phyloP scores from a whole-genome alignment of 2,329 filamentous ascomycete species.

The Mycocentrospora acerina region DNA sequence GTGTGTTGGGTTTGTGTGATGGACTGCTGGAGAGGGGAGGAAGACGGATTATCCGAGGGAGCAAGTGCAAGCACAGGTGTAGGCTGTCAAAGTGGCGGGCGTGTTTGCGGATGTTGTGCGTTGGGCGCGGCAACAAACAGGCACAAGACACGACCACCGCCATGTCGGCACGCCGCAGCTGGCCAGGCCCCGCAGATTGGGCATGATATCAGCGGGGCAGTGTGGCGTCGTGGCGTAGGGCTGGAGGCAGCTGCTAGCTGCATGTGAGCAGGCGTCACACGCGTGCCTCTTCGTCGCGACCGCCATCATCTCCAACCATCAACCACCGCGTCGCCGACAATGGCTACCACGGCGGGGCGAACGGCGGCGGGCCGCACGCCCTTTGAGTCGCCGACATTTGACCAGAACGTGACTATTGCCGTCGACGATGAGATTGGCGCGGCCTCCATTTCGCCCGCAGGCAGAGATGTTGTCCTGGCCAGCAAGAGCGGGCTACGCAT shows the following conservation, averaged over 20 bases:
- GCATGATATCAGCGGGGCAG: conserved; percentile 14
- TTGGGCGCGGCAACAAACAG: too few relatives aligned
- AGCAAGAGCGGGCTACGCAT: conserved; percentile 84
- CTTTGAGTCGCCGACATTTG: conserved; percentile 85
- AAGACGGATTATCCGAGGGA: neutral
- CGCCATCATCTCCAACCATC: neutral
- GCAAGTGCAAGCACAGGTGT: neutral
- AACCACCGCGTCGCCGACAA: conserved; percentile 13
- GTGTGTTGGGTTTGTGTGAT: neutral
- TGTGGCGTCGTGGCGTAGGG: neutral
- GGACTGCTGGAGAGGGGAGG: neutral
- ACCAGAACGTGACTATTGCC: conserved; percentile 78
- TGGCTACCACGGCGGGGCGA: conserved; percentile 27
- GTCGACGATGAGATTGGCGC: conserved; percentile 79
- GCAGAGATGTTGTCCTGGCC: conserved; percentile 85
- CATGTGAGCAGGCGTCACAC: neutral
- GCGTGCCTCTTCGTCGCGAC: neutral
- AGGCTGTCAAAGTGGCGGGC: neutral
- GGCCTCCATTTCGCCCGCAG: conserved; percentile 88
- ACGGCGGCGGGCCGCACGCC: conserved; percentile 54
- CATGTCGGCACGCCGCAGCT: neutral
- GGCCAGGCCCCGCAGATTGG: neutral
- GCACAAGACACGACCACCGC: neutral
- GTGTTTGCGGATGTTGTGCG: neutral
- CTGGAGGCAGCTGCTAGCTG: neutral